Conservation (phyloP, 78 protist genomes). For the Isochrysis galbana region DNA sequence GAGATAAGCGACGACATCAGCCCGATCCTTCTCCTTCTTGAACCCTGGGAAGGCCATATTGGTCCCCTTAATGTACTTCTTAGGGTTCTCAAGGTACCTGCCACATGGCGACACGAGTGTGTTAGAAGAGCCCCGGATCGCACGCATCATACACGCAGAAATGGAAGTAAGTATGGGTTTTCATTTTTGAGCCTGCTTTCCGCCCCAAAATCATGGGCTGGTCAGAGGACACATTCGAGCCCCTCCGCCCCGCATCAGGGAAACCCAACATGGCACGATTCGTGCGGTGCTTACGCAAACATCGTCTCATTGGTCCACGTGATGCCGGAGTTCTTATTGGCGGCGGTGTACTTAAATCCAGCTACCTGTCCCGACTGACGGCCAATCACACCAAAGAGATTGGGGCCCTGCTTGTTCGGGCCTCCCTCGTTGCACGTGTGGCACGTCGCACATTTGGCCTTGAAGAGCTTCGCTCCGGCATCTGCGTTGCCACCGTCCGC, state of each 20-base stretch:
- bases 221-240: too few species aligned
- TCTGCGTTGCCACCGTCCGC: background rate
- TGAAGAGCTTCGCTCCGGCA: slow-evolving; percentile 70
- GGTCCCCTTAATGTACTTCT: slow-evolving; percentile 86
- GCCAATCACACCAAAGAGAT: slow-evolving; percentile 74
- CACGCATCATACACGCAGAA: too few species aligned
- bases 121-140: too few species aligned
- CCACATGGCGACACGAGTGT: too few species aligned
- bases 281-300: too few species aligned
- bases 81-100: slow-evolving; percentile 82
- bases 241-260: too few species aligned
- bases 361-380: slow-evolving; percentile 71
- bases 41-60: slow-evolving; percentile 85
- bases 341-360: slow-evolving; percentile 74
- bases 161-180: too few species aligned
- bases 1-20: background rate
- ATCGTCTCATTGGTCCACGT: slow-evolving; percentile 77
- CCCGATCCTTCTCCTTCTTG: slow-evolving; percentile 46
- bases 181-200: too few species aligned
- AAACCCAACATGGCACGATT: too few species aligned
- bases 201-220: too few species aligned
- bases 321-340: slow-evolving; percentile 73
- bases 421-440: slow-evolving; percentile 72
- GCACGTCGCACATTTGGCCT: slow-evolving; percentile 83
- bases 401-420: slow-evolving; percentile 76